phyloP scores from a whole-genome alignment of 371 early-diverging fungal genomes.

The Blakeslea trispora region DNA sequence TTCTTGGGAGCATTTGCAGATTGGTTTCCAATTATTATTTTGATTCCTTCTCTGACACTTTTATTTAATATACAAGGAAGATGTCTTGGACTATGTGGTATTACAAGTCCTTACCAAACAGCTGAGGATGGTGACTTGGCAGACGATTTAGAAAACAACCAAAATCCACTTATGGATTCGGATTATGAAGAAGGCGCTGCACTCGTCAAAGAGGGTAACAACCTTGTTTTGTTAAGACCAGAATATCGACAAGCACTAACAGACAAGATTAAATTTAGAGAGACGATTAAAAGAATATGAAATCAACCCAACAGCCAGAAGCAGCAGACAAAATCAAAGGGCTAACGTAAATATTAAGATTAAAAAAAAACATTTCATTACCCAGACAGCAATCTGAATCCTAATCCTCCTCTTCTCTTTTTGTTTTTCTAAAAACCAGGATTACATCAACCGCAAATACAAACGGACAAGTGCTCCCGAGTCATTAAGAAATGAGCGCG shows the following conservation, averaged over 20 bases:
- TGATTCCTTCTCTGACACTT: slow-evolving; percentile 74
- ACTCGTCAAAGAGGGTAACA: slow-evolving; percentile 48
- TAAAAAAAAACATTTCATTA: not conserved
- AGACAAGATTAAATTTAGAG: too few species aligned
- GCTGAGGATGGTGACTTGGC: slow-evolving; percentile 49
- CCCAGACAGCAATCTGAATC: not conserved
- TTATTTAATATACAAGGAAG: slow-evolving; percentile 81
- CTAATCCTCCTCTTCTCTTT: too few species aligned
- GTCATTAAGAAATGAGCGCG: slow-evolving; percentile 33
- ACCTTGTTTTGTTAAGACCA: too few species aligned
- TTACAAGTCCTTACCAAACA: slow-evolving; percentile 63
- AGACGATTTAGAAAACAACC: slow-evolving; percentile 37
- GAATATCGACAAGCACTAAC: too few species aligned
- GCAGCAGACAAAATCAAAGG: too few species aligned
- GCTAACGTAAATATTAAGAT: too few species aligned
- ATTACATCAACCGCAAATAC: slow-evolving; percentile 34
- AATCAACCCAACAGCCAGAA: too few species aligned
- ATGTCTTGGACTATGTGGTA: slow-evolving; percentile 66
- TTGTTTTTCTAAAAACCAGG: not conserved
- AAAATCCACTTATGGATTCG: slow-evolving; percentile 31
- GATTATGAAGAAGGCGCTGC: slow-evolving; percentile 53
- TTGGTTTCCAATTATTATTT: slow-evolving; percentile 83
- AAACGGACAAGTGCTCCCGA: slow-evolving; percentile 20
- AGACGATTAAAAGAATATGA: slow-evolving; percentile 24
- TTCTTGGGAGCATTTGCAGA: slow-evolving; percentile 89